phyloP scores from a whole-genome alignment of 1,284 basidiomycete species.

The Laetiporus sulphureus region DNA sequence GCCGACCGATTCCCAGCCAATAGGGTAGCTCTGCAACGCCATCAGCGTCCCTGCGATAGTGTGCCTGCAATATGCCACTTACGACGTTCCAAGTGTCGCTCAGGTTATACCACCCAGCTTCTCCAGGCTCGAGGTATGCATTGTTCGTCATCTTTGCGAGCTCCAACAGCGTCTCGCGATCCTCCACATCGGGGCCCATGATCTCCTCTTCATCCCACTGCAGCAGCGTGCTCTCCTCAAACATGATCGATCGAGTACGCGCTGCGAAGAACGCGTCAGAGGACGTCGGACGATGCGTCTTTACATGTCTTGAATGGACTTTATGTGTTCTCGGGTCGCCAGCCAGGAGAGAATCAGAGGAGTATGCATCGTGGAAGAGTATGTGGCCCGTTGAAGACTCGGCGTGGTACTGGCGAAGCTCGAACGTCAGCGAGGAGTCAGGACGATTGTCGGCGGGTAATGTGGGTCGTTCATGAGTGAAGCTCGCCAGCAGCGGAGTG shows the following conservation, averaged over 20 bases:
- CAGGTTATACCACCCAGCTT: constrained; percentile 75
- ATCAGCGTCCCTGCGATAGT: not conserved
- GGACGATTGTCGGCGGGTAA: constrained; percentile 3
- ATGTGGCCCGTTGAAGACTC: constrained; percentile 48
- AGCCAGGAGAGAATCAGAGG: constrained; percentile 11
- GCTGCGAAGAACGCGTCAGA: constrained; percentile 43
- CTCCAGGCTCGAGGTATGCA: constrained; percentile 68
- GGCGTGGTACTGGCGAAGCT: constrained; percentile 64
- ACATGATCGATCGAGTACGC: constrained; percentile 41
- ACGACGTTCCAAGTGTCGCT: constrained; percentile 60
- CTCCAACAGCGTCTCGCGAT: constrained; percentile 69
- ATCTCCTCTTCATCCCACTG: constrained; percentile 62
- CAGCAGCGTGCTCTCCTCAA: constrained; percentile 39
- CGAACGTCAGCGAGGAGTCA: constrained; percentile 38
- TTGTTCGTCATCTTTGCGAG: constrained; percentile 95
- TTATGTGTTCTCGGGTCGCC: constrained; percentile 22
- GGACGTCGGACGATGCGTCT: constrained; percentile 44
- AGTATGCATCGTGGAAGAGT: constrained; percentile 50
- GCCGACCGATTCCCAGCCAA: constrained; percentile 87
- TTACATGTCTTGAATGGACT: constrained; percentile 33
- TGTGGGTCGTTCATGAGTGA: constrained; percentile 5
- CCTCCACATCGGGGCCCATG: constrained; percentile 65
- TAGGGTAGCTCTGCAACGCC: constrained; percentile 60
- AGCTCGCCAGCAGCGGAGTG: constrained; percentile 12
- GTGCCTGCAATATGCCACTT: constrained; percentile 18